A percentile compares a stretch with the other conserved stretches of the same genome.
These are phyloP conservation scores for Lasiodiplodia sp. DNA, from an alignment of 2,329 filamentous ascomycete species.

Conservation along the genomic window DNA sequence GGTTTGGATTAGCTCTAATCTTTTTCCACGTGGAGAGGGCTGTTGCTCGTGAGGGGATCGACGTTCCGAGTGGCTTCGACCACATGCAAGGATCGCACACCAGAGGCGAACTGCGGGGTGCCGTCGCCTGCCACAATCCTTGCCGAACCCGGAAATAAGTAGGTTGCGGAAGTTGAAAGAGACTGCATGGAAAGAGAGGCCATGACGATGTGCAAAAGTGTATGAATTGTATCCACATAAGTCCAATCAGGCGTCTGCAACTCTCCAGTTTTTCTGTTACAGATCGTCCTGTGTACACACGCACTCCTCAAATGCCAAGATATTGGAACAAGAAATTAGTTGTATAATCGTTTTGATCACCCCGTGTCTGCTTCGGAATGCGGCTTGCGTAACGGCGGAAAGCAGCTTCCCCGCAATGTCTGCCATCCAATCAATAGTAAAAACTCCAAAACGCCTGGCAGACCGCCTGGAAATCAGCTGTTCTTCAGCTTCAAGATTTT, in stretches of 20 bases:
- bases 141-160: neutral
- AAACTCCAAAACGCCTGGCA: conserved; percentile 25
- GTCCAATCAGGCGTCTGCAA: conserved; percentile 4
- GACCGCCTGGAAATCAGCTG: conserved; percentile 18
- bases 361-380: conserved; percentile 11
- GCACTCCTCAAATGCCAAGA: conserved; percentile 12
- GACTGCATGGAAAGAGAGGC: neutral
- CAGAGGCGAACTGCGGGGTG: conserved; percentile 12
- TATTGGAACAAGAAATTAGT: conserved; percentile 9
- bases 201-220: conserved; percentile 5
- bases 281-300: conserved; percentile 18
- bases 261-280: conserved; percentile 27
- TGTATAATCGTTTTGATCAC: conserved; percentile 20
- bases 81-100: conserved; percentile 1
- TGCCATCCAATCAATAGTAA: conserved; percentile 5
- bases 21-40: conserved; percentile 12
- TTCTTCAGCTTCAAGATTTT: conserved; percentile 9
- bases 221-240: conserved; percentile 21
- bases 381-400: conserved; percentile 10
- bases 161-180: neutral
- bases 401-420: conserved; percentile 1
- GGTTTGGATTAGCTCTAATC: conserved; percentile 16
- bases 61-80: conserved; percentile 4
- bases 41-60: conserved; percentile 6
- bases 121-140: neutral